Base-by-base conservation (phyloP, 345 rosid genomes). In the Ailanthus altissimus region DNA sequence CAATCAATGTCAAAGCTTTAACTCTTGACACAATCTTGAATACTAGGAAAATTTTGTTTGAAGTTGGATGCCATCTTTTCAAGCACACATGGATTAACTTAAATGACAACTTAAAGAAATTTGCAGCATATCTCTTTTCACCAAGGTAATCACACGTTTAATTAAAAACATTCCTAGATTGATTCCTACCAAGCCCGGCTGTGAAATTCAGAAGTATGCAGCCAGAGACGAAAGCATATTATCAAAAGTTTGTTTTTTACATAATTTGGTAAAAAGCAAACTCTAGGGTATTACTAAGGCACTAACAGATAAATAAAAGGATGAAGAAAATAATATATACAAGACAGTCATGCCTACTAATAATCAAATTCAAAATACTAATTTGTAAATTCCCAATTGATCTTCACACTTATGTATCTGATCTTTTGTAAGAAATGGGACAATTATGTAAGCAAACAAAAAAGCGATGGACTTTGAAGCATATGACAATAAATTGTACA, bases 141-240 rank as follows among this genome's bases (percentile, higher is more conserved):
- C 94, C 86, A 91, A 78, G 0, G 89, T 92, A 50, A 93, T 90
- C 65, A 93, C 97, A 67, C 99, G 92, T 82, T 96, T 96, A 57
- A 96, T 92, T 77, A 96, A 90, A 89, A 93, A 93, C 79, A 91
- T 93, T 32, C 99, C 99, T 0, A 96, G 88, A 84, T 96, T 96
- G 89, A 96, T 93, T 80, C 98, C 99, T 71, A 92, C 93, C 89
- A 96, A 86, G 75, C 98, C 99, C 82, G 95, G 93, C 99, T 96
- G 93, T 73, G 75, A 78, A 84, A 75, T 84, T 72, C 74, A 76
- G 54, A 86, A 79, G 77, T 46, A 62, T 11, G 36, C 6, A 26
- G 76, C 51, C 75, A 83, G 81, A 58, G 16, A 49, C 2, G 53
- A 32, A 49, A 13, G 18, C 53, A 49, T 49, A 49, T 9, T 10